Evolutionary conservation across 208 protist genomes (phyloP).

Genomic region (Vickermania ingenoplastis): DNA sequence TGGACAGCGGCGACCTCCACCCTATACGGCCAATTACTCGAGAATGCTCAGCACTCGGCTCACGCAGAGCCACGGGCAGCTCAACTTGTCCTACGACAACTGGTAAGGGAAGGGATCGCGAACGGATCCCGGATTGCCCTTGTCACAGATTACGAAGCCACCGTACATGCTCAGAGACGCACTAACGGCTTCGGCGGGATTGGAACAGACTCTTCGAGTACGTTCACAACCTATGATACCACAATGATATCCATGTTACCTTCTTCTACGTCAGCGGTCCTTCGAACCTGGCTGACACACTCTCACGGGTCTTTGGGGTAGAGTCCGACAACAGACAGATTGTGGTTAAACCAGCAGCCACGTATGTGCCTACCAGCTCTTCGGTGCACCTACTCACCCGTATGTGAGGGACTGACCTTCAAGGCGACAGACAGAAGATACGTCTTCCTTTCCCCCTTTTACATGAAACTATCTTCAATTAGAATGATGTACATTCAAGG

Average conservation of each 20-base stretch:
- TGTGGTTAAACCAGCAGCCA: not conserved
- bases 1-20: too few relatives aligned
- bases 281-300: not conserved
- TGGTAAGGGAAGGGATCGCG: not conserved
- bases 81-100: not conserved
- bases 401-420: not conserved
- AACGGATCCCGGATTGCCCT: not conserved
- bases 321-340: not conserved
- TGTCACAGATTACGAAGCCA: not conserved
- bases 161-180: not conserved
- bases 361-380: slow-evolving; percentile 1
- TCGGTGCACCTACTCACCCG: slow-evolving; percentile 1
- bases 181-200: not conserved
- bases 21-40: too few relatives aligned
- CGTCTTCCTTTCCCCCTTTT: not conserved
- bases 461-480: not conserved
- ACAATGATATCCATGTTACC: not conserved
- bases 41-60: not conserved
- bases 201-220: not conserved
- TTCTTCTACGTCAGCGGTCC: slow-evolving; percentile 1
- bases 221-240: not conserved
- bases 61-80: not conserved
- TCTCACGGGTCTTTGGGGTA: slow-evolving; percentile 1
- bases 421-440: not conserved
- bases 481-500: not conserved